Base-by-base conservation (phyloP, 768 basidiomycete genomes). In the Cystobasidium onofrii region DNA sequence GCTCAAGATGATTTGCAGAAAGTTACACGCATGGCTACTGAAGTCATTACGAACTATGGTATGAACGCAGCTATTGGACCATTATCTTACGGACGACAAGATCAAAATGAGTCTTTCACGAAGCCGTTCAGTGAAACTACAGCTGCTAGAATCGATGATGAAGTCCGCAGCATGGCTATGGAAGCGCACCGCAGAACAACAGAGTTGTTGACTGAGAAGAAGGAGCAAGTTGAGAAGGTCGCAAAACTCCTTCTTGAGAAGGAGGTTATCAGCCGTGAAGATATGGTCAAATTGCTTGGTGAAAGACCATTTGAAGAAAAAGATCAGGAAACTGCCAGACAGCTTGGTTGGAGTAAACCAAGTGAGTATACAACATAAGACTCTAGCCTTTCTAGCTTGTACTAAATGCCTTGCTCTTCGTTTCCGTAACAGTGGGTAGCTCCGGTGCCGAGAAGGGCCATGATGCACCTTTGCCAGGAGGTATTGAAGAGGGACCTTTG, bases 121-220 rank as follows among this genome's bases (percentile, higher is more conserved):
- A 99, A 99, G 81, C 96, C 95, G 4, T 99, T 98, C 84, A 92
- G 91, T 78, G 96, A 99, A 85, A 91, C 90, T 82, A 98, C 96
- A 0, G 91, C 90, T 0, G 90, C 98, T 83, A 89, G 93, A 85
- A 84, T 98, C 18, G 96, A 99, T 79, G 81, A 80, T 9, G 88
- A 93, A 82, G 94, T 98, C 25, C 89, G 92, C 80, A 93, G 91
- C 84, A 96, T 98, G 93, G 93, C 97, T 78, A 89, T 87, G 20
- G 85, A 84, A 72, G 92, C 94, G 0, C 91, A 98, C 79, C 83
- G 85, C 73, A 87, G 94, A 66, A 97, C 96, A 63, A 88, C 86
- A 36, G 84, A 88, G 43, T 84, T 99, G 15, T 83, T 99, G 65
- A 90, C 86, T 1, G 85, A 88, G 75, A 90, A 95, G 79, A 87